Conservation (phyloP, 1,284 basidiomycete genomes). For the Gomphus sp. region DNA sequence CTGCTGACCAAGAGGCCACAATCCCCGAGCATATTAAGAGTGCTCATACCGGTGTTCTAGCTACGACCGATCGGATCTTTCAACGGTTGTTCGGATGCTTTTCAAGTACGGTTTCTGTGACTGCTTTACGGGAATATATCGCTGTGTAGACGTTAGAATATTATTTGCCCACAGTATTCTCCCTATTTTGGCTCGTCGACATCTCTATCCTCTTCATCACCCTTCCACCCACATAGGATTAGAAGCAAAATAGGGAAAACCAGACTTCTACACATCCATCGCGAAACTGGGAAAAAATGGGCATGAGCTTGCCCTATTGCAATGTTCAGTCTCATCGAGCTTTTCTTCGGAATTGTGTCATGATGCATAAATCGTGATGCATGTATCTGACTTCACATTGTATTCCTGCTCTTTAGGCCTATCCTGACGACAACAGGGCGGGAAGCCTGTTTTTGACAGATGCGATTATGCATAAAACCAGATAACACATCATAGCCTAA, state of each 20-base stretch:
- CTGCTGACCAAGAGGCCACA: too few relatives aligned
- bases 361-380: background rate
- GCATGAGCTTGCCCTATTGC: slow-evolving; percentile 27
- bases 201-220: slow-evolving; percentile 29
- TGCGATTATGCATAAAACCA: background rate
- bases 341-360: background rate
- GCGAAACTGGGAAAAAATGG: slow-evolving; percentile 29
- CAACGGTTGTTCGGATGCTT: slow-evolving; percentile 4
- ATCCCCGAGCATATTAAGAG: too few relatives aligned
- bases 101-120: slow-evolving; percentile 7
- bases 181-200: slow-evolving; percentile 33
- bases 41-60: too few relatives aligned
- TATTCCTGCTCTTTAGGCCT: slow-evolving; percentile 22
- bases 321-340: background rate
- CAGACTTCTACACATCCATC: slow-evolving; percentile 27
- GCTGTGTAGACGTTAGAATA: background rate
- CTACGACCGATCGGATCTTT: too few relatives aligned
- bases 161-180: slow-evolving; percentile 26
- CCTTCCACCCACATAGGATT: slow-evolving; percentile 27
- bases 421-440: slow-evolving; percentile 13
- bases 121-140: background rate
- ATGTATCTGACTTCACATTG: background rate
- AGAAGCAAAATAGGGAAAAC: slow-evolving; percentile 28
- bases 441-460: background rate
- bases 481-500: too few relatives aligned